Base-by-base conservation (phyloP, 1,284 basidiomycete genomes). In the Athelia psychrophila region DNA sequence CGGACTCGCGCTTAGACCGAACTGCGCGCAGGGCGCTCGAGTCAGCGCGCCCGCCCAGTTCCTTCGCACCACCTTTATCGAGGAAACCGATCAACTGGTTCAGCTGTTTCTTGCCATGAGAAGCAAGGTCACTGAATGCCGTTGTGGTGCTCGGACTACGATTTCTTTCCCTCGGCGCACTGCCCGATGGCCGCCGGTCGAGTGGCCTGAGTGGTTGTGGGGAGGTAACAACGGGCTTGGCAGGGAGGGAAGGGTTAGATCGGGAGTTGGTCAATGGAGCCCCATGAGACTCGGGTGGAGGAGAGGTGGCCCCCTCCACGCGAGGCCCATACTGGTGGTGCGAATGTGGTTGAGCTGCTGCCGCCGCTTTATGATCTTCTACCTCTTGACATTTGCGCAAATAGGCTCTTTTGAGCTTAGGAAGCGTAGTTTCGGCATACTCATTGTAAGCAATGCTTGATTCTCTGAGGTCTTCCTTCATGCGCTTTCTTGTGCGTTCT, bases 1-100 rank as follows among this genome's bases (percentile, higher is more conserved):
- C 95, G 2, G 91, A 88, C 58, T 97, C 95, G 48, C 94, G 78
- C 72, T 94, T 95, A 10, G 88, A 81, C 51, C 88, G 86, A 30
- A 92, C 88, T 30, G 81, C 79, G 53, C 86, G 81, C 56, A 93
- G 71, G 1, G 90, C 83, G 53, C 73, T 78, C 57, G 75, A 80
- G 56, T 87, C 84, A 15, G 76, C 76, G 35, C 80, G 77, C 13
- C 27, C 27, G 13, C 27, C 13, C 27, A 80, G 58, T 24, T 85
- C 86, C 59, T 83, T 85, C 32, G 78, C 74, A 57, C 77, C 74
- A 46, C 77, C 78, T 68, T 88, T 87, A 64, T 90, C 88, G 53
- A 92, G 72, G 62, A 91, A 83, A 4, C 83, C 86, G 54, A 88
- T 90, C 45, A 92, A 70, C 55, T 88, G 84, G 59, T 88, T 89